Conservation (phyloP, 2,329 filamentous ascomycete species). For the Arthrobotrys sinensis region DNA sequence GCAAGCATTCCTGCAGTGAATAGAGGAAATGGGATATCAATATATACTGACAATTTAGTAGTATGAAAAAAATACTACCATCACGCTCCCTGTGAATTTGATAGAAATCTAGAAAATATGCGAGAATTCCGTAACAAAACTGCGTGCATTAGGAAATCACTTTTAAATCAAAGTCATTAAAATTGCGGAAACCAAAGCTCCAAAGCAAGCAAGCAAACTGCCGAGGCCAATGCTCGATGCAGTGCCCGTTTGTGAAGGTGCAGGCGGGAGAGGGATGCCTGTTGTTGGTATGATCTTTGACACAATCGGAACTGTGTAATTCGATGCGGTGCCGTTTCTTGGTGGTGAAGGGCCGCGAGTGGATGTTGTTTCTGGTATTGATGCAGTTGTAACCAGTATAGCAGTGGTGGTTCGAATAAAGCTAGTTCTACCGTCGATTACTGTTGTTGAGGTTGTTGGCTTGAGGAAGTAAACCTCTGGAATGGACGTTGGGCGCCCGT, state of each 20-base stretch:
- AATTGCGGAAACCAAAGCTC: slow-evolving; percentile 45
- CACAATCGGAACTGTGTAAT: slow-evolving; percentile 15
- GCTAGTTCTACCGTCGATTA: slow-evolving; percentile 49
- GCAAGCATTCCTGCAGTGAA: not conserved
- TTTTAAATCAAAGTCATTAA: slow-evolving; percentile 48
- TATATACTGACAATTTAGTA: slow-evolving; percentile 21
- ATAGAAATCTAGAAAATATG: slow-evolving; percentile 12
- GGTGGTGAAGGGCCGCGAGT: not conserved
- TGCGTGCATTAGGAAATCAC: slow-evolving; percentile 3
- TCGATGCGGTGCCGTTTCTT: slow-evolving; percentile 26
- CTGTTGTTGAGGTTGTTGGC: slow-evolving; percentile 47
- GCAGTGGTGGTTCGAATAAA: slow-evolving; percentile 45
- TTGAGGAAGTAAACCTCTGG: slow-evolving; percentile 51
- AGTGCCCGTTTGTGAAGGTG: slow-evolving; percentile 25
- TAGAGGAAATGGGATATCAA: slow-evolving; percentile 18
- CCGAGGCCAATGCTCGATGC: slow-evolving; percentile 49
- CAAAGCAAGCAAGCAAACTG: slow-evolving; percentile 36
- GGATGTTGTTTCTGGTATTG: slow-evolving; percentile 19
- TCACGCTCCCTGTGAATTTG: not conserved
- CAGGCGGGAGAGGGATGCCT: slow-evolving; percentile 26
- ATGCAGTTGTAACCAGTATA: slow-evolving; percentile 5
- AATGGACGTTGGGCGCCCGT: slow-evolving; percentile 42
- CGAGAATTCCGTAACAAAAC: slow-evolving; percentile 4
- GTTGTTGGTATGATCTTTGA: slow-evolving; percentile 29
- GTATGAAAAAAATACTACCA: slow-evolving; percentile 15